These are phyloP conservation scores for Penicillium pancosmium DNA, from an alignment of 495 filamentous ascomycete genomes.

Conservation along the genomic window DNA sequence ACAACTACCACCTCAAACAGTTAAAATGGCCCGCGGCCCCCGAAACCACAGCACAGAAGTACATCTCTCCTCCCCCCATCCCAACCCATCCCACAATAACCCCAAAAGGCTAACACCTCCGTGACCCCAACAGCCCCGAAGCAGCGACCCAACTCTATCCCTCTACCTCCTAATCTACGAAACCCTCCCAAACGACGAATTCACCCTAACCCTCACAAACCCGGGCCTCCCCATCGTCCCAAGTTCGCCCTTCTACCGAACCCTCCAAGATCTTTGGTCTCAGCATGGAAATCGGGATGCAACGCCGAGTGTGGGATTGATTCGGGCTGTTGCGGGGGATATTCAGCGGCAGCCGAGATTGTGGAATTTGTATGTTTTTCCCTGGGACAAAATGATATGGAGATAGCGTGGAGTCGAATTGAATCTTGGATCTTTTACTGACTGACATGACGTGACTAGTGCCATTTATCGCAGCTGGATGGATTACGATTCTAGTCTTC, in stretches of 20 bases:
- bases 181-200: neutral
- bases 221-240: constrained; percentile 2
- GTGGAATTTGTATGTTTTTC: neutral
- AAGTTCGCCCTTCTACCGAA: neutral
- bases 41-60: neutral
- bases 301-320: neutral
- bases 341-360: neutral
- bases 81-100: no score
- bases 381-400: no score
- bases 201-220: neutral
- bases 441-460: neutral
- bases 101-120: no score
- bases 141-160: neutral
- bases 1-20: no score
- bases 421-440: no score
- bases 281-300: neutral
- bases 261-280: constrained; percentile 2
- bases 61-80: neutral
- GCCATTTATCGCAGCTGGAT: neutral
- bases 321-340: neutral
- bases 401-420: no score
- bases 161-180: neutral
- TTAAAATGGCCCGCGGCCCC: no score
- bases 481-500: neutral
- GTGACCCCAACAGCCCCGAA: neutral